Evolutionary conservation across 1,139 yeast genomes (phyloP), one percentile per base, ranked within the genome.

Genomic region (Blastobotrys petasosporus): DNA sequence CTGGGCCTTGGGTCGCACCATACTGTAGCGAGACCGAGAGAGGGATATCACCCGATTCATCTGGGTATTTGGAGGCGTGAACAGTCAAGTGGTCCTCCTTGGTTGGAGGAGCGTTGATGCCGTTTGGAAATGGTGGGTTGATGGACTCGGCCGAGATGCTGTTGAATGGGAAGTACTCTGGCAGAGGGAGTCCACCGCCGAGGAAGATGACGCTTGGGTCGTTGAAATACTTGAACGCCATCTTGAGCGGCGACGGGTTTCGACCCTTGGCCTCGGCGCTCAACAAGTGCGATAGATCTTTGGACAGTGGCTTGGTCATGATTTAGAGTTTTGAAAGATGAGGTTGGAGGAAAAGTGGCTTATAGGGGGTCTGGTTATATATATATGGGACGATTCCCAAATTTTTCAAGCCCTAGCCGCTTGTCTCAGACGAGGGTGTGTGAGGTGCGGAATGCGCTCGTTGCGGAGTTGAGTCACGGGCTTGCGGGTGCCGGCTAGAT

Each of bases 101-200:
- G n/a, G 69, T 67, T 28, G 80, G 74, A 43, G 75, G 72, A 28
- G 85, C 82, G 29, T 83, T 86, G 54, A 86, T 82, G 40, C 97
- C 96, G 32, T 78, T 70, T 9, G 70, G 60, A 61, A 87, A 87
- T 1, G 94, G 88, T 33, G 92, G 84, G 23, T 78, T 74, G 50
- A 95, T 94, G 4, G 88, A 71, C 49, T 80, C 80, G 25, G 84
- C 82, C 23, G 74, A 64, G 44, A 88, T 63, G 56, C 78, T 77
- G 60, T 86, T 87, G 76, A 90, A 86, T 43, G 98, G 98, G 76
- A 92, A 92, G 65, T 85, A 83, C 56, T 83, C 90, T 15, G 96
- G 71, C 60, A 86, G 70, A 15, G 98, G 98, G 57, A 92, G 76
- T 5, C 98, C 98, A 54, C 98, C 98, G 46, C 97, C 98, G 52